A percentile compares a stretch with the other conserved stretches of the same genome.
Evolutionary conservation across 2,329 filamentous ascomycete genomes (phyloP).

Genomic region (Aspergillus aculeatinus): DNA sequence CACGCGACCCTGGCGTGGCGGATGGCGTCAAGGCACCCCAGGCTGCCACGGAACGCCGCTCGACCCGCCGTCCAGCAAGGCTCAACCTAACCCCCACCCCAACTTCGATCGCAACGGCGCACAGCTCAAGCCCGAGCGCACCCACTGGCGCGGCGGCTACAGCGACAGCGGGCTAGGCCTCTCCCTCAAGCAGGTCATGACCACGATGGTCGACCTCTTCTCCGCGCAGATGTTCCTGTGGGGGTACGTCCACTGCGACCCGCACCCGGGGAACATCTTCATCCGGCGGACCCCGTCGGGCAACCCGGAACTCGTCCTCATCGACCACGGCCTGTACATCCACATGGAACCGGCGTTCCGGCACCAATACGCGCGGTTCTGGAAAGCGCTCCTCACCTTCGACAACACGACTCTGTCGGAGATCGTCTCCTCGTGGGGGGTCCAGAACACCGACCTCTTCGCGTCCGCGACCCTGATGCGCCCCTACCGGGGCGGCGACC

Average conservation of each 20-base stretch:
- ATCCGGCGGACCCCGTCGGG: conserved; percentile 80
- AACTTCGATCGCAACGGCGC: conserved; percentile 34
- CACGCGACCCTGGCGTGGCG: conserved; percentile 73
- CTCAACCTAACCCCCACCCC: conserved; percentile 32
- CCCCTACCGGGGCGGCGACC: conserved; percentile 84
- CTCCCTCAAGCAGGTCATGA: conserved; percentile 83
- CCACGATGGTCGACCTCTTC: conserved; percentile 93
- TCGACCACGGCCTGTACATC: conserved; percentile 96
- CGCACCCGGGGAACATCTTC: conserved; percentile 96
- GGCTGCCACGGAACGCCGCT: conserved; percentile 70
- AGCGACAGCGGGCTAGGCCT: conserved; percentile 80
- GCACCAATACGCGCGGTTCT: conserved; percentile 83
- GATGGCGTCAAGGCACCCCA: conserved; percentile 71
- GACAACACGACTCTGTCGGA: conserved; percentile 77
- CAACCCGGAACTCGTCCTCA: conserved; percentile 85
- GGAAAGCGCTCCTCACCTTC: conserved; percentile 91
- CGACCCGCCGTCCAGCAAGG: conserved; percentile 50
- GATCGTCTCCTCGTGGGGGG: conserved; percentile 79
- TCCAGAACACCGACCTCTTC: conserved; percentile 85
- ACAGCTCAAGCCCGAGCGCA: conserved; percentile 75
- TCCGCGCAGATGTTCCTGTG: conserved; percentile 98
- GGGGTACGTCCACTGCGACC: conserved; percentile 94
- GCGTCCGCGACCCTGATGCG: conserved; percentile 85
- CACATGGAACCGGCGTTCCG: conserved; percentile 82
- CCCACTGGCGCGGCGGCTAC: conserved; percentile 71